Base-by-base conservation (phyloP, 2,329 filamentous ascomycete species). In the Mariannaea elegans region DNA sequence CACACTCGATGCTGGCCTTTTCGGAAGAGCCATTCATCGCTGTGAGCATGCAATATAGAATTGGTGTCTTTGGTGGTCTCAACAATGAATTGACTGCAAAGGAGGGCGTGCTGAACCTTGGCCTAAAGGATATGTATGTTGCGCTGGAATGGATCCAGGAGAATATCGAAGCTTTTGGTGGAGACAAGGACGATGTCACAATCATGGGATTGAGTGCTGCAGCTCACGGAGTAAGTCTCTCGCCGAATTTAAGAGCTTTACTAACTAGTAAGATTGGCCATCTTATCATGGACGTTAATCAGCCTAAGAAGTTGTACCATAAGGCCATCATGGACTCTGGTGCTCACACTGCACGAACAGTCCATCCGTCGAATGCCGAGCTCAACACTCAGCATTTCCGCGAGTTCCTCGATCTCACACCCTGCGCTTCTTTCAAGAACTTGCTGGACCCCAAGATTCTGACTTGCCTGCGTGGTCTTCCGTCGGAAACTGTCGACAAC, bases 61-160 rank as follows among this genome's bases (percentile, higher is more conserved):
- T 87, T 49, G 80, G 81, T 9, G 83, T 82, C 3, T 81, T 88
- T 71, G 87, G 87, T 0, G 87, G 89, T 63, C 67, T 90, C 8
- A 81, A 83, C 10, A 85, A 79, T 7, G 71, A 74, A 27, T 71
- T 86, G 47, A 79, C 83, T 32, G 75, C 79, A 10, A 80, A 82
- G 21, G 81, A 83, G 51, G 85, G 83, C 0, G 59, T 82, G 1
- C 75, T 86, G 16, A 88, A 88, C 62, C 74, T 83, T 12, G 85
- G 85, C 0, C 70, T 85, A 10, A 77, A 77, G 39, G 83, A 86
- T 59, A 82, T 84, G 66, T 74, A 78, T 19, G 63, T 80, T 4
- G 76, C 79, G 1, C 70, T 85, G 6, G 71, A 78, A 49, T 86
- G 83, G 83, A 76, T 85, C 3, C 75, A 80, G 38, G 78, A 82